Percentiles rank a stretch among this genome's conserved stretches.
Evolutionary conservation across 164 flowering plant species (phyloP).

Genomic region (Liriodendron chinense): DNA sequence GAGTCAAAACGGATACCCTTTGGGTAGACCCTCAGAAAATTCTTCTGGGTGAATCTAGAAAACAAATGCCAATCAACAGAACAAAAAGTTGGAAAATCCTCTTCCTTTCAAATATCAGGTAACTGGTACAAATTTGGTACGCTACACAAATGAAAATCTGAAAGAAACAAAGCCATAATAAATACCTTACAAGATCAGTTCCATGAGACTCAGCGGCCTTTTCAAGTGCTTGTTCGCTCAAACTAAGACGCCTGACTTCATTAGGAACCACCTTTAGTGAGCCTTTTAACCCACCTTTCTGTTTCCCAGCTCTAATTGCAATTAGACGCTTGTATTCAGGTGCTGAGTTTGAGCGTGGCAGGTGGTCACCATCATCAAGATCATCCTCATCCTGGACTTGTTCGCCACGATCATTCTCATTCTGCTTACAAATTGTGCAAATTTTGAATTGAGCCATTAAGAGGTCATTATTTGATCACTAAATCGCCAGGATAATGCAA

Average conservation of each 20-base stretch:
- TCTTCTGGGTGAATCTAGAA: constrained; percentile 12
- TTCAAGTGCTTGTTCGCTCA: constrained; percentile 10
- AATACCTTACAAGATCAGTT: constrained; percentile 14
- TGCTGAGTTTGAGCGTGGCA: not conserved
- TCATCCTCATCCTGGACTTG: constrained; percentile 8
- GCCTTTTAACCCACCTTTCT: constrained; percentile 4
- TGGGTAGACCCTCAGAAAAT: constrained; percentile 14
- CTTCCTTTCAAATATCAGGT: not conserved
- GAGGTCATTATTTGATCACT: not conserved
- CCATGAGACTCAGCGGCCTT: constrained; percentile 1
- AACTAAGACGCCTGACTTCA: constrained; percentile 8
- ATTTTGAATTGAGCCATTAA: not conserved
- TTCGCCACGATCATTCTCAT: constrained; percentile 3
- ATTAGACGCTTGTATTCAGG: constrained; percentile 10
- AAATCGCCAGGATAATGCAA: not conserved
- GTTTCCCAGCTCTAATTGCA: constrained; percentile 9
- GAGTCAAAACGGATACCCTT: constrained; percentile 15
- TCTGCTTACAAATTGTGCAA: constrained; percentile 1
- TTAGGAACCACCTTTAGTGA: constrained; percentile 11
- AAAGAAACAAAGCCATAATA: not conserved
- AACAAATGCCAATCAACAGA: constrained; percentile 1
- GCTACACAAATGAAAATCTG: not conserved
- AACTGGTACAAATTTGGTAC: not conserved
- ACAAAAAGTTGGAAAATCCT: not conserved
- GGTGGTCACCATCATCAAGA: constrained; percentile 3